These are phyloP conservation scores for Dryas alaskensis DNA, from an alignment of 306 rosid species.

Conservation along the genomic window DNA sequence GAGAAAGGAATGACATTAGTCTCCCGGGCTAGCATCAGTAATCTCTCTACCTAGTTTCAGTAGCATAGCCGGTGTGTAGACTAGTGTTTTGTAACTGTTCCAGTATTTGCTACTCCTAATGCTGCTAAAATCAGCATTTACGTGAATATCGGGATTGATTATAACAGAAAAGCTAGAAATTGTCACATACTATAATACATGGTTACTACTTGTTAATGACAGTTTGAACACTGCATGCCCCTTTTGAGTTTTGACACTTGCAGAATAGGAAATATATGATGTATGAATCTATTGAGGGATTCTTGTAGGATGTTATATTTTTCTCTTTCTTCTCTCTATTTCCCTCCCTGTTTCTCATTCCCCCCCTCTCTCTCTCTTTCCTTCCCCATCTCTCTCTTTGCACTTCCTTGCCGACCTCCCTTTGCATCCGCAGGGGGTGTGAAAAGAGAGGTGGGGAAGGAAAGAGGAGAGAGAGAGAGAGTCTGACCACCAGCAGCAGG, in stretches of 20 bases:
- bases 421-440: too few species aligned
- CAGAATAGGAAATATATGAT: neutral
- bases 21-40: neutral
- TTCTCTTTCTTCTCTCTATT: too few species aligned
- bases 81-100: neutral
- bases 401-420: too few species aligned
- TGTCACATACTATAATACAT: neutral
- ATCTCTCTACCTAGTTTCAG: neutral
- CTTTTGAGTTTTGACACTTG: neutral
- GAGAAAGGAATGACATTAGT: neutral
- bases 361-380: too few species aligned
- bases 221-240: neutral
- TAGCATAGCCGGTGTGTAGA: neutral
- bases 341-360: too few species aligned
- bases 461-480: too few species aligned
- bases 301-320: neutral
- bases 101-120: neutral
- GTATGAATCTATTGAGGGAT: neutral
- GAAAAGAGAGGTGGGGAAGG: too few species aligned
- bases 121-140: neutral
- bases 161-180: neutral
- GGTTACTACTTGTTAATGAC: neutral
- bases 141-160: neutral
- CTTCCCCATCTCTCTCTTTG: too few species aligned
- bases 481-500: too few species aligned